Base-by-base conservation (phyloP, 1,284 basidiomycete genomes). In the Marasmius sp. region DNA sequence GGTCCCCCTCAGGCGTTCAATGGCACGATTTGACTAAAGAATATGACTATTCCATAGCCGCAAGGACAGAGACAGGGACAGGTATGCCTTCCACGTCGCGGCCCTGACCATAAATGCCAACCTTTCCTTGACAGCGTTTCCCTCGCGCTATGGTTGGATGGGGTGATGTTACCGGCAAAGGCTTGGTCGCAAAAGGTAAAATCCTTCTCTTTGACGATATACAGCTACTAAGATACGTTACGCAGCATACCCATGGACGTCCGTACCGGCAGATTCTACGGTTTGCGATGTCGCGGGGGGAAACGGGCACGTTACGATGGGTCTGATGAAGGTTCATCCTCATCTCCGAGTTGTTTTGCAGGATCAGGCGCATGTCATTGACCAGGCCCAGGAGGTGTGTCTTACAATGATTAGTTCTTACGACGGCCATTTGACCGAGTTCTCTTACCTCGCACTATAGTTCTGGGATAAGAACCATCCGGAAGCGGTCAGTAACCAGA, bases 241-340 rank as follows among this genome's bases (percentile, higher is more conserved):
- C 50, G 38, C 60, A 81, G 77, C 62, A 3, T 82, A 79, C 66
- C 79, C 81, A 6, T 85, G 82, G 83, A 62, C 69, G n/a, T 66
- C 69, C 9, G 69, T 81, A 1, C 66, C 70, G 4, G 38, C 68
- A 3, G 74, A 71, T 11, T 71, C 78, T 0, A 75, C 72, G 0
- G 65, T 86, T 9, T 81, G 79, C 41, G 85, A 86, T 66, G 72
- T 86, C 9, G 83, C 81, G 2, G 75, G 80, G 0, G 79, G 83
- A 1, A 68, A 77, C 33, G 84, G 85, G 0, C 67, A 74, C 16
- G 69, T 81, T 18, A 71, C 78, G 4, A 70, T 84, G 16, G 72
- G 75, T 18, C 72, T 86, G 5, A 67, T 75, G 0, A 78, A 75
- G 63, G 66, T 67, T 8, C 73, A 77, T 53, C 77, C 81, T 0